phyloP scores from a whole-genome alignment of 169 alveolate species.

The Plasmodium gallinaceum region DNA sequence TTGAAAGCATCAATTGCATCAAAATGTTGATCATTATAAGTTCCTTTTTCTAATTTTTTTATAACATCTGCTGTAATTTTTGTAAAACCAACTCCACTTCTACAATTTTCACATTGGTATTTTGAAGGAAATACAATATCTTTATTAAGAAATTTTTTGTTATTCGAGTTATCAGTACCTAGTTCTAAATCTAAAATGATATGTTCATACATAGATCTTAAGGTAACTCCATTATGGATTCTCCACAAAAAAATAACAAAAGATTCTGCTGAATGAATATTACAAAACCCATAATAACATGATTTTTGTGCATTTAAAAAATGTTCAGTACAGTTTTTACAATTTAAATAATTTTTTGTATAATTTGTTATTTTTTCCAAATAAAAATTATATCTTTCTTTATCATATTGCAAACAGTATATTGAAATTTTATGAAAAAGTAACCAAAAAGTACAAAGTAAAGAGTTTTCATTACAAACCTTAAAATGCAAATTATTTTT shows the following conservation, averaged over 20 bases:
- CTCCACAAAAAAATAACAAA: slow-evolving; percentile 57
- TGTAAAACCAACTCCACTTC: slow-evolving; percentile 55
- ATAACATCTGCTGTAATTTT: slow-evolving; percentile 19
- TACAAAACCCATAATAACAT: slow-evolving; percentile 57
- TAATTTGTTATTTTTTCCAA: slow-evolving; percentile 24
- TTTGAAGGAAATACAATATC: slow-evolving; percentile 59
- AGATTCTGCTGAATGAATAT: slow-evolving; percentile 67
- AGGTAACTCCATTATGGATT: slow-evolving; percentile 63
- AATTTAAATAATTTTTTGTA: slow-evolving; percentile 38
- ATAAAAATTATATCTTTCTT: slow-evolving; percentile 31
- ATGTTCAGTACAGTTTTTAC: slow-evolving; percentile 48
- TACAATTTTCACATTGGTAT: slow-evolving; percentile 33
- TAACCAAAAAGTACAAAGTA: slow-evolving; percentile 51
- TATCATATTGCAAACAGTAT: slow-evolving; percentile 31
- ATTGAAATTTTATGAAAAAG: slow-evolving; percentile 53
- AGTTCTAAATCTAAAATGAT: slow-evolving; percentile 5
- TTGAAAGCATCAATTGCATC: slow-evolving; percentile 54
- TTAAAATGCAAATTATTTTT: neutral
- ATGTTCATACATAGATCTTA: slow-evolving; percentile 46
- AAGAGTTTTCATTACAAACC: slow-evolving; percentile 38
- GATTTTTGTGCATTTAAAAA: slow-evolving; percentile 54
- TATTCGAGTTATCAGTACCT: slow-evolving; percentile 1
- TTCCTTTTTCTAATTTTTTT: slow-evolving; percentile 7
- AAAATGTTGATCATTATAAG: slow-evolving; percentile 12
- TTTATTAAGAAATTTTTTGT: slow-evolving; percentile 13